Base-by-base conservation (phyloP, 352 stramenopile species). In the Phytophthora pistaciae region DNA sequence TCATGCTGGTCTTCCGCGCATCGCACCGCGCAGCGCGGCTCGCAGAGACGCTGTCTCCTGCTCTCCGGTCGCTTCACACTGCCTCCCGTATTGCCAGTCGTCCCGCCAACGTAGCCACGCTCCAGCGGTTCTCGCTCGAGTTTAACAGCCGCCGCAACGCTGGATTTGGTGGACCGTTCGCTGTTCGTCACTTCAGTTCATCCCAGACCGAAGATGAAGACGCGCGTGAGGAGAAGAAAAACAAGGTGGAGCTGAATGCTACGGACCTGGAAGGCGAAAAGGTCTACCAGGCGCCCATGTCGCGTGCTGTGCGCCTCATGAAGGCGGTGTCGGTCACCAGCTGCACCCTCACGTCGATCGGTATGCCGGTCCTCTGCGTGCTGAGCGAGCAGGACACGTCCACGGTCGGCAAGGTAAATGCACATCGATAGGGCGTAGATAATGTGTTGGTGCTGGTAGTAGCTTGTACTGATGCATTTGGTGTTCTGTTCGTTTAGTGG, bases 311-410 rank as follows among this genome's bases (percentile, higher is more conserved):
- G 53, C 88, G 86, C 11, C 77, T 95, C 31, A 96, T 95, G 87
- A 96, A 96, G 74, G 86, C 83, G n/a, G 86, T 96, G 42, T 96
- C 89, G 5, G 68, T 96, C 21, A 96, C 87, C 10, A 95, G 87
- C 25, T 96, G 89, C 68, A 77, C 83, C 25, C 81, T 96, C 72
- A 96, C 89, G 66, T 88, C 82, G 9, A 70, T 94, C 29, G 89
- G 89, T 13, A 96, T 96, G 89, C 89, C 89, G 10, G 78, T 86
- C 46, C 72, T 93, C 20, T 94, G 86, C 62, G 57, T 87, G n/a
- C 56, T 94, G 23, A 94, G 85, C 68, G 72, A 89, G 63, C 84
- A 91, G 61, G 90, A 90, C 44, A 62, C 86, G 21, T 96, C 89
- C 13, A 72, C 88, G 36, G 65, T 94, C 53, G 89, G 78, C 74